A percentile compares a stretch with the other conserved stretches of the same genome.
Conservation (phyloP, 768 basidiomycete species). For the Mycena capillaripes region DNA sequence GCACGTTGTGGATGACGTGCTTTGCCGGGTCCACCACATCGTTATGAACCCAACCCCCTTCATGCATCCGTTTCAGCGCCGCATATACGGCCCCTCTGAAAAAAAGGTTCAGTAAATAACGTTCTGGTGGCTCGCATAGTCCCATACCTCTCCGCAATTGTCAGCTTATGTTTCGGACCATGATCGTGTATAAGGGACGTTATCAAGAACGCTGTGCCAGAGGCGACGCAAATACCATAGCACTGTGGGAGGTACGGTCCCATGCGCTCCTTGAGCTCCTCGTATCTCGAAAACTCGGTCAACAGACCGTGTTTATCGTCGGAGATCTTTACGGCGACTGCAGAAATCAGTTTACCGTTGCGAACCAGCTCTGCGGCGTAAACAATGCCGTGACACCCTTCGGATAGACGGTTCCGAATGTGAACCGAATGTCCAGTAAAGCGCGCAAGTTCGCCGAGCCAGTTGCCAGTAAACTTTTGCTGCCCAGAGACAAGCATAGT, state of each 20-base stretch:
- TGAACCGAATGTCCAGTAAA: too few relatives aligned
- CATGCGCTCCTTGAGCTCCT: not conserved
- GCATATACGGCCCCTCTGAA: constrained; percentile 1
- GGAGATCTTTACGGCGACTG: too few relatives aligned
- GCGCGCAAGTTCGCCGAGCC: too few relatives aligned
- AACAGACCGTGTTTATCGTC: too few relatives aligned
- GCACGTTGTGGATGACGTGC: not conserved
- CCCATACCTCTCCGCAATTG: constrained; percentile 15
- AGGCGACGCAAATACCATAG: constrained; percentile 14
- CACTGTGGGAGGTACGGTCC: constrained; percentile 8
- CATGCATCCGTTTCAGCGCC: constrained; percentile 11
- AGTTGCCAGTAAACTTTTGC: too few relatives aligned
- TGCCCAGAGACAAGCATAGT: too few relatives aligned
- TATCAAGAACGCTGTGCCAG: constrained; percentile 2
- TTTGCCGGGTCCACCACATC: constrained; percentile 6
- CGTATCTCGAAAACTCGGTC: not conserved
- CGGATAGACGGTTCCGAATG: too few relatives aligned
- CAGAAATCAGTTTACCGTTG: too few relatives aligned
- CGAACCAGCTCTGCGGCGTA: too few relatives aligned
- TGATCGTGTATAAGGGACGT: not conserved
- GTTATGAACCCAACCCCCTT: constrained; percentile 13
- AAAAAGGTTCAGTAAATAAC: not conserved
- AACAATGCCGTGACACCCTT: too few relatives aligned
- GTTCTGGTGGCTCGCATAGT: not conserved
- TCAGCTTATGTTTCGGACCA: not conserved